These are phyloP conservation scores for Aureobasidium leucospermi DNA, from an alignment of 2,329 filamentous ascomycete species.

Conservation along the genomic window DNA sequence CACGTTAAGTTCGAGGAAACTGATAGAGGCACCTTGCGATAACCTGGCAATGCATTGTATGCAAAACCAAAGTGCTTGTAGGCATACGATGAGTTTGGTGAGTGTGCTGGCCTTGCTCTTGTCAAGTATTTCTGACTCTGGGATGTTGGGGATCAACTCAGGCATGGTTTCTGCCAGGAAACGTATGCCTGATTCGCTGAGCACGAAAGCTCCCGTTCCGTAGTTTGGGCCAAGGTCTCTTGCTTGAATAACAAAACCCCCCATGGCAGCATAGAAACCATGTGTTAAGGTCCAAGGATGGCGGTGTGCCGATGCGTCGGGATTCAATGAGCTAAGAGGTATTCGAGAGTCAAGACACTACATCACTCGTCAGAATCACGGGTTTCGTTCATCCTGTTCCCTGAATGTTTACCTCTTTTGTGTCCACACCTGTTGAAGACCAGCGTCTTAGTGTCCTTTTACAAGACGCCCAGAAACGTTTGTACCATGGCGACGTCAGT, in stretches of 20 bases:
- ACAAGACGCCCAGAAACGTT: no score
- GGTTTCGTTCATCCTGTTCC: no score
- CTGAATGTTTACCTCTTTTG: background rate
- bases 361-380: no score
- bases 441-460: no score
- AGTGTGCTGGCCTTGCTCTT: conserved; percentile 18
- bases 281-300: background rate
- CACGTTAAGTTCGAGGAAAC: conserved; percentile 20
- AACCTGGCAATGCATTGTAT: conserved; percentile 18
- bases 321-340: no score
- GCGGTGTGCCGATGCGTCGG: background rate
- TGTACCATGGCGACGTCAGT: no score
- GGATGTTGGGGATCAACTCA: background rate
- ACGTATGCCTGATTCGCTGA: background rate
- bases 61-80: conserved; percentile 20
- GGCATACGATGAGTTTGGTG: conserved; percentile 16
- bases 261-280: background rate
- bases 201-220: background rate
- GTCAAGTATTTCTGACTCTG: conserved; percentile 10
- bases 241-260: background rate
- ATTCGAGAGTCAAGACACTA: no score
- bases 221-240: background rate
- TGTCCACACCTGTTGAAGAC: background rate
- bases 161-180: background rate
- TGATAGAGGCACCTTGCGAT: conserved; percentile 16